Evolutionary conservation across 192 early-diverging fungal species (phyloP).

Genomic region (Coemansia erecta): DNA sequence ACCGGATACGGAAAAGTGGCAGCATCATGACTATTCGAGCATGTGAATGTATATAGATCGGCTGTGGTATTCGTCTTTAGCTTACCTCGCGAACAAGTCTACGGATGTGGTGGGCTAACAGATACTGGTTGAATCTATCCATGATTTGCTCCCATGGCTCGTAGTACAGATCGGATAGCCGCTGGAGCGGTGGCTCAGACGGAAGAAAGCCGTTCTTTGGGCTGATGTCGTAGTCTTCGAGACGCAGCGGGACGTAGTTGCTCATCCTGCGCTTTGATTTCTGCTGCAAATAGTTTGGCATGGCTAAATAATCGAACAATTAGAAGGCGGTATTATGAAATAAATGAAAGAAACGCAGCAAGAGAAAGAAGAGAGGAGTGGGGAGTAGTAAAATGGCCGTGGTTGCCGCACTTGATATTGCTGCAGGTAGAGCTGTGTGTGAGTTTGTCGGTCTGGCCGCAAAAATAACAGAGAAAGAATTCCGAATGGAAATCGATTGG

Average conservation of each 20-base stretch:
- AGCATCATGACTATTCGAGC: neutral
- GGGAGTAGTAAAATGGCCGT: neutral
- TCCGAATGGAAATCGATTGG: neutral
- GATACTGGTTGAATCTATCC: slow-evolving; percentile 70
- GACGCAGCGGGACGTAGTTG: slow-evolving; percentile 34
- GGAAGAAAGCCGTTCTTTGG: slow-evolving; percentile 87
- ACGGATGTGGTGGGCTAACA: slow-evolving; percentile 69
- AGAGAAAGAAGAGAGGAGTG: neutral
- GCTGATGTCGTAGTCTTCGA: slow-evolving; percentile 82
- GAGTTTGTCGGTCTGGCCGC: neutral
- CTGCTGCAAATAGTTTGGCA: neutral
- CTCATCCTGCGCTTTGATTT: neutral
- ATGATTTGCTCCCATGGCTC: slow-evolving; percentile 85
- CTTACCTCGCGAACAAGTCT: slow-evolving; percentile 67
- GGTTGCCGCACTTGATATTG: neutral
- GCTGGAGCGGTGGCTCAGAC: slow-evolving; percentile 65
- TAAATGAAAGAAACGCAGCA: neutral
- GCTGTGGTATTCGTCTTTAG: neutral
- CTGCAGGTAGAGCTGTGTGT: neutral
- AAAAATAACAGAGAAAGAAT: no score
- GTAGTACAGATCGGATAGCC: slow-evolving; percentile 75
- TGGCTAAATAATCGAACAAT: neutral
- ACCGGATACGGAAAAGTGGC: no score
- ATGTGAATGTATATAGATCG: neutral
- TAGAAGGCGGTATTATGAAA: neutral